phyloP scores from a whole-genome alignment of 192 early-diverging fungal species.

The Mortierella hygrophila region DNA sequence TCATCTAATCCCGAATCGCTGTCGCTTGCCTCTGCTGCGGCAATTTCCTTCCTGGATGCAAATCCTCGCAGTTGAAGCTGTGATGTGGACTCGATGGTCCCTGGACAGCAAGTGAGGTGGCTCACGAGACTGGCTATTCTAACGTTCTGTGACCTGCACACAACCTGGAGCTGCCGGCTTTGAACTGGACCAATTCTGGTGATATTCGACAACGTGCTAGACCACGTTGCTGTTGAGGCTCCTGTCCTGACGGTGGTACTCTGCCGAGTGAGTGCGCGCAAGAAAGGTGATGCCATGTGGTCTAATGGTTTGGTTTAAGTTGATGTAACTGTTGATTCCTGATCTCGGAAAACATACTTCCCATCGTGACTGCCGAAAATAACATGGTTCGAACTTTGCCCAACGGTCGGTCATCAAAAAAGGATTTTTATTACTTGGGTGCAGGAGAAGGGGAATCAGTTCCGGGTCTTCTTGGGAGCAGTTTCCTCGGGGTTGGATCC shows the following conservation, averaged over 20 bases:
- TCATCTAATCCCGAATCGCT: conserved; percentile 9
- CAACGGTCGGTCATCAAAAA: not conserved
- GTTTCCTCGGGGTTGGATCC: conserved; percentile 43
- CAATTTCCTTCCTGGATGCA: conserved; percentile 14
- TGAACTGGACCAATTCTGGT: not conserved
- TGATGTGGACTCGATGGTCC: not conserved
- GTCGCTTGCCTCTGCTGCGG: not conserved
- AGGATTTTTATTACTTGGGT: not conserved
- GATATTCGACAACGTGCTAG: not conserved
- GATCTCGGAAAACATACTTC: not conserved
- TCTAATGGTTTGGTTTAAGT: not conserved
- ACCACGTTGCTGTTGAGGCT: not conserved
- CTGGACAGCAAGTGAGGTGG: not conserved
- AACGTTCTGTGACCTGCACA: not conserved
- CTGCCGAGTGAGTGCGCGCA: not conserved
- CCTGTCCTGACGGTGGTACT: not conserved
- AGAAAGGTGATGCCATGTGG: not conserved
- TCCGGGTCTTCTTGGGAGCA: conserved; percentile 26
- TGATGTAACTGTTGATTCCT: not conserved
- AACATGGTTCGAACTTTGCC: not conserved
- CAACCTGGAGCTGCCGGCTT: not conserved
- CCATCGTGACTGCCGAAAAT: not conserved
- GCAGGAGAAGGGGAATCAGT: not conserved
- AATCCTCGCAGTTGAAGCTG: conserved; percentile 6
- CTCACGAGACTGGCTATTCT: not conserved